These are phyloP conservation scores for Breviolum minutum DNA, from an alignment of 73 alveolate genomes.

Conservation along the genomic window DNA sequence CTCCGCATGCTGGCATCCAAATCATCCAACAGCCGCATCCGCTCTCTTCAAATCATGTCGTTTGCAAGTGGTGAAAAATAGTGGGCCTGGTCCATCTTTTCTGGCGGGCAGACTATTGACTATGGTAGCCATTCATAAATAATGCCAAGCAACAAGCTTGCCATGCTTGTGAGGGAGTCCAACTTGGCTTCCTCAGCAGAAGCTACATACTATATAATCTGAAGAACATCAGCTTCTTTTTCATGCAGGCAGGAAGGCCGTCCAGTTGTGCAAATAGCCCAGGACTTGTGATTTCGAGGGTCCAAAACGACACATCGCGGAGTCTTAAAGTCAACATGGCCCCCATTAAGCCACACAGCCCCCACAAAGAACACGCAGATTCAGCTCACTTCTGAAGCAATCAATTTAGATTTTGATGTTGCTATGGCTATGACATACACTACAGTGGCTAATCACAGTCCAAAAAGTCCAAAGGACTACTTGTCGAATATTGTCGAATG, in stretches of 20 bases:
- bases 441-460: too few species aligned
- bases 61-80: too few species aligned
- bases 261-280: too few species aligned
- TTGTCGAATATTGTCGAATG: too few species aligned
- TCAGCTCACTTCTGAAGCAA: too few species aligned
- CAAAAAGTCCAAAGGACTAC: too few species aligned
- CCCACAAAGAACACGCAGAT: background rate
- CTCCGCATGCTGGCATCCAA: background rate
- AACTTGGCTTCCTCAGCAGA: slow-evolving; percentile 36
- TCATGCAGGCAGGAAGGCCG: too few species aligned
- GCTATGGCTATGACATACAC: too few species aligned
- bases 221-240: too few species aligned
- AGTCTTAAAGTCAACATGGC: background rate
- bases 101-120: background rate
- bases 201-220: background rate
- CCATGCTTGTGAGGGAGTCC: slow-evolving; percentile 35
- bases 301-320: background rate
- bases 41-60: too few species aligned
- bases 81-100: too few species aligned
- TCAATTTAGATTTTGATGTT: too few species aligned
- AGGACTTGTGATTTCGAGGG: background rate
- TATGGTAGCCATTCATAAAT: background rate
- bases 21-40: background rate
- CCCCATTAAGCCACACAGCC: background rate
- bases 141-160: slow-evolving; percentile 42